These are phyloP conservation scores for Monotropa hypopitys DNA, from an alignment of 179 eudicot genomes.

Conservation along the genomic window DNA sequence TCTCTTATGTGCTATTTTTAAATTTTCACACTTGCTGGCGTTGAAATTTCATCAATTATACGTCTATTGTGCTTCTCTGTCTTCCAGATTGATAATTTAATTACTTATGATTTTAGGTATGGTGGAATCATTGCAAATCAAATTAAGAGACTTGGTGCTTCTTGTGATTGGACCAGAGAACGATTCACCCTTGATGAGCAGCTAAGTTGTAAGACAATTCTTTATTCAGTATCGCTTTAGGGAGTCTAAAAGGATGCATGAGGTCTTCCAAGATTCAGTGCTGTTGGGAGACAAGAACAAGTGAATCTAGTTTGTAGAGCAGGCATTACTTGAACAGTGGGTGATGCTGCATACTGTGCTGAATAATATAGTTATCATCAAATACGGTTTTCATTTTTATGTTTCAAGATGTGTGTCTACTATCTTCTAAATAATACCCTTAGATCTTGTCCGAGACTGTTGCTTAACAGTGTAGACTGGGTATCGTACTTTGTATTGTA, in stretches of 20 bases:
- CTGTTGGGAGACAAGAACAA: neutral
- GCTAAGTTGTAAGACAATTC: constrained; percentile 90
- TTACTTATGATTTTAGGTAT: constrained; percentile 38
- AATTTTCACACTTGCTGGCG: neutral
- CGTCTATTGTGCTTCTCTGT: neutral
- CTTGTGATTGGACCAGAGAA: constrained; percentile 96
- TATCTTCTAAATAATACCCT: neutral
- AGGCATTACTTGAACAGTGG: neutral
- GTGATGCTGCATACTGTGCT: neutral
- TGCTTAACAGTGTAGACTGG: neutral
- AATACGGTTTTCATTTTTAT: neutral
- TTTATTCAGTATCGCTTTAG: constrained; percentile 16
- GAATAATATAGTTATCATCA: neutral
- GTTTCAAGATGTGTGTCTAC: neutral
- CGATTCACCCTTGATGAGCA: constrained; percentile 93
- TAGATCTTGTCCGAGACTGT: neutral
- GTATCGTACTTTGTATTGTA: neutral
- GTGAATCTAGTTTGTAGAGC: neutral
- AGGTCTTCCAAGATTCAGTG: neutral
- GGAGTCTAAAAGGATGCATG: constrained; percentile 3
- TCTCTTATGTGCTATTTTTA: neutral
- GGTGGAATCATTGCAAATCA: constrained; percentile 95
- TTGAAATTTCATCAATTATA: neutral
- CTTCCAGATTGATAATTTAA: neutral
- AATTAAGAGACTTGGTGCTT: constrained; percentile 97